These are phyloP conservation scores for Eucommia ulmoides DNA, from an alignment of 257 asterid genomes.

Conservation along the genomic window DNA sequence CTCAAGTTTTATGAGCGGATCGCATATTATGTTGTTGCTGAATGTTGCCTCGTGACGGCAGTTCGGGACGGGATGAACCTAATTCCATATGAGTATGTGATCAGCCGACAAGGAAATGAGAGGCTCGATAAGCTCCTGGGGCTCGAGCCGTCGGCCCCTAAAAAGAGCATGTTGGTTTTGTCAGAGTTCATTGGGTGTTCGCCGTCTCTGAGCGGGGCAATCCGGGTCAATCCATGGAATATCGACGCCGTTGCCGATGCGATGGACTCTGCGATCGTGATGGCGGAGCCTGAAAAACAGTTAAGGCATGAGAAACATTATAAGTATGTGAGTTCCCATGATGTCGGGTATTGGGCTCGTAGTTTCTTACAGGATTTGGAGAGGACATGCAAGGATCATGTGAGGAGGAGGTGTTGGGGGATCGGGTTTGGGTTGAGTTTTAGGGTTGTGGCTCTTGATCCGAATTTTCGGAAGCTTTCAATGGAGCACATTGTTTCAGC, in stretches of 20 bases:
- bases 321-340: slow-evolving; percentile 78
- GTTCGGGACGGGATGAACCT: slow-evolving; percentile 95
- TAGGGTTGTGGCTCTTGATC: slow-evolving; percentile 79
- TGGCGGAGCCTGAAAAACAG: slow-evolving; percentile 78
- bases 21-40: slow-evolving; percentile 73
- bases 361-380: slow-evolving; percentile 80
- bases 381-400: slow-evolving; percentile 78
- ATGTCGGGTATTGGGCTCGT: slow-evolving; percentile 85
- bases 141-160: slow-evolving; percentile 26
- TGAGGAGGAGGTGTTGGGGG: slow-evolving; percentile 74
- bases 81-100: slow-evolving; percentile 72
- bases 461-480: slow-evolving; percentile 62
- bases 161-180: slow-evolving; percentile 74
- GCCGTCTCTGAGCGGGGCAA: slow-evolving; percentile 79
- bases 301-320: slow-evolving; percentile 81
- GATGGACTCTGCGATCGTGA: slow-evolving; percentile 63
- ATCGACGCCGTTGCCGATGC: slow-evolving; percentile 74
- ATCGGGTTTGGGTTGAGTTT: slow-evolving; percentile 82
- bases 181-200: slow-evolving; percentile 90
- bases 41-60: slow-evolving; percentile 84
- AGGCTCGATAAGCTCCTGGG: slow-evolving; percentile 45
- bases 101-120: slow-evolving; percentile 67
- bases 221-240: slow-evolving; percentile 88
- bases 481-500: slow-evolving; percentile 90
- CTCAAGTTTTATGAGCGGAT: slow-evolving; percentile 61